A percentile compares a stretch with the other conserved stretches of the same genome.
Evolutionary conservation across 345 rosid species (phyloP).

Genomic region (Lumnitzera racemosa): DNA sequence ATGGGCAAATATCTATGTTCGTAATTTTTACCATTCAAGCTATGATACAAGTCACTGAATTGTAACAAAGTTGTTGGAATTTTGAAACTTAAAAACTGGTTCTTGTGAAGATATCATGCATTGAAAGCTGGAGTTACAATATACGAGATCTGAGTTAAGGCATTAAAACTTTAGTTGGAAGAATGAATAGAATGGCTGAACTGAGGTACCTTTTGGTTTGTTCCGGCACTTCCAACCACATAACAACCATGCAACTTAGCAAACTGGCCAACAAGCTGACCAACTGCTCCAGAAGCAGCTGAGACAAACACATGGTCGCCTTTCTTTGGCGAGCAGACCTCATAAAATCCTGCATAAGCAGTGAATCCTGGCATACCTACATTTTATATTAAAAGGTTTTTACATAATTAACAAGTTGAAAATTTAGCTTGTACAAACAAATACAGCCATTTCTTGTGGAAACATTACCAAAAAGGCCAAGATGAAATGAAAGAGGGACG

Average conservation of each 20-base stretch:
- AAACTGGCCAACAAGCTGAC: slow-evolving; percentile 15
- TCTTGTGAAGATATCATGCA: no score
- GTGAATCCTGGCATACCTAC: slow-evolving; percentile 16
- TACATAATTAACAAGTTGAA: neutral
- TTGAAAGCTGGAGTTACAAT: no score
- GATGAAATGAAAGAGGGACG: slow-evolving; percentile 58
- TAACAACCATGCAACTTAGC: slow-evolving; percentile 13
- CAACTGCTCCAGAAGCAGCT: slow-evolving; percentile 15
- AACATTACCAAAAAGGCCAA: slow-evolving; percentile 66
- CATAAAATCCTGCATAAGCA: slow-evolving; percentile 12
- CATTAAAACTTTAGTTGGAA: neutral
- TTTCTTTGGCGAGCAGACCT: slow-evolving; percentile 13
- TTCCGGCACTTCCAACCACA: slow-evolving; percentile 17
- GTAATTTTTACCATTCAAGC: no score
- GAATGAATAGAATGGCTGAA: neutral
- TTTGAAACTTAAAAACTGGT: no score
- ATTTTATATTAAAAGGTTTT: neutral
- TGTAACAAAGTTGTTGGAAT: no score
- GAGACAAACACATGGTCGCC: slow-evolving; percentile 10
- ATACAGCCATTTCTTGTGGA: no score
- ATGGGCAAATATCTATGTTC: no score
- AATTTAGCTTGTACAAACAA: neutral
- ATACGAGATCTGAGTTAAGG: no score
- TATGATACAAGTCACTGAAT: no score
- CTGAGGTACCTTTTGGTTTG: slow-evolving; percentile 6